phyloP scores from a whole-genome alignment of 805 yeast species.

The Ogataea wickerhamii region DNA sequence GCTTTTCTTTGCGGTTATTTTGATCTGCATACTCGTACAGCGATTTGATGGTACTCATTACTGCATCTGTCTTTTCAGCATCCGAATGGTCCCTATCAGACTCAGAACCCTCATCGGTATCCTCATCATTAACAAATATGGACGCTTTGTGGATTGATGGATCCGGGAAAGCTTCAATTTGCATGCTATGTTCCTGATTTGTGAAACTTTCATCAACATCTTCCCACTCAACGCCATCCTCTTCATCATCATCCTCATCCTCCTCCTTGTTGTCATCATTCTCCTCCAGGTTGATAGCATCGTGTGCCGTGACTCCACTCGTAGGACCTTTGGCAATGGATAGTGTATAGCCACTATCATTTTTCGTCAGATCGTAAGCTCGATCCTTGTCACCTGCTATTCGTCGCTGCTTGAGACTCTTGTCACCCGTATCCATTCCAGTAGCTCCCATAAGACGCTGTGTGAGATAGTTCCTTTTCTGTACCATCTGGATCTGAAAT shows the following conservation, averaged over 20 bases:
- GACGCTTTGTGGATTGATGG: conserved; percentile 17
- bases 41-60: conserved; percentile 30
- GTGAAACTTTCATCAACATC: conserved; percentile 41
- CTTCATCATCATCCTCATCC: conserved; percentile 26
- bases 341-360: conserved; percentile 81
- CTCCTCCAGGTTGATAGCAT: conserved; percentile 49
- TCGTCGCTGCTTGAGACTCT: conserved; percentile 43
- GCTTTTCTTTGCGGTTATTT: conserved; percentile 20
- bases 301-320: conserved; percentile 37
- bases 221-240: conserved; percentile 61
- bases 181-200: not conserved
- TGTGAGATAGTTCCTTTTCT: conserved; percentile 84
- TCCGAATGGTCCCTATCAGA: conserved; percentile 1
- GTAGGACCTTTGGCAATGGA: conserved; percentile 45
- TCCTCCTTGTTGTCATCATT: conserved; percentile 10
- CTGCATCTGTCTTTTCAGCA: conserved; percentile 14
- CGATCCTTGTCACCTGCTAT: conserved; percentile 81
- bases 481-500: conserved; percentile 90
- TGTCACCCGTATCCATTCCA: conserved; percentile 62
- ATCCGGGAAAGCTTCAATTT: conserved; percentile 17
- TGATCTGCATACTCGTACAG: conserved; percentile 31
- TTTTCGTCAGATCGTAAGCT: conserved; percentile 69
- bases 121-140: conserved; percentile 17
- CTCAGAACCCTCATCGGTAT: not conserved
- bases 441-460: conserved; percentile 80